Base-by-base conservation (phyloP, 208 protist species). In the Trypanosoma congolense region DNA sequence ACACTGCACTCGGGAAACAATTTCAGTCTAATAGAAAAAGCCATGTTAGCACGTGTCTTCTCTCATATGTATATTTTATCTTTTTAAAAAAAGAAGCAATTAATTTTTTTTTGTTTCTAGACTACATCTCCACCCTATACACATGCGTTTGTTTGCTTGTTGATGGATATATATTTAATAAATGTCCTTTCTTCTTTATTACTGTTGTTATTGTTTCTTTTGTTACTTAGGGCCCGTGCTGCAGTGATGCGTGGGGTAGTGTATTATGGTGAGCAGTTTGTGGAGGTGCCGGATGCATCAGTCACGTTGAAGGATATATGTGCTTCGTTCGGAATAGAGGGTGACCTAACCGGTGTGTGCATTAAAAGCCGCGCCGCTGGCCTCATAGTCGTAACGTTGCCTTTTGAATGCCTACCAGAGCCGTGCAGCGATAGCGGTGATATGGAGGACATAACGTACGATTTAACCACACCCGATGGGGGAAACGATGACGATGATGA, bases 261-360 rank as follows among this genome's bases (percentile, higher is more conserved):
- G 6, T 85, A 77, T 35, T 65, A 75, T 41, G 81, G 78, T 9
- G 75, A 83, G 12, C 75, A 68, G 18, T 83, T 83, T 45, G 66
- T 93, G 18, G 82, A 90, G 51, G 38, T 93, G 1, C 65, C 70
- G 2, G 77, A 84, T 22, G 46, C 65, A 1, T 56, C 61, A 16
- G 67, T 89, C 10, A 90, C 83, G 2, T 64, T 93, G n/a, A 49
- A 70, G 25, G 87, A 89, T 24, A 55, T 93, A 4, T 87, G 73
- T 43, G 72, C 77, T 3, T 74, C 80, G 1, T 89, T 93, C 50
- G 78, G 71, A 1, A 44, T 85, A 1, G 44, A 56, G 12, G 71
- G 69, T 33, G 78, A 72, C 9, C 33, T 53, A 16, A 52, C 56
- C 9, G 78, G 77, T 29, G 70, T 80, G 50, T 81, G 65, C 44